phyloP scores from a whole-genome alignment of 768 basidiomycete species.

The Galerina marginata region DNA sequence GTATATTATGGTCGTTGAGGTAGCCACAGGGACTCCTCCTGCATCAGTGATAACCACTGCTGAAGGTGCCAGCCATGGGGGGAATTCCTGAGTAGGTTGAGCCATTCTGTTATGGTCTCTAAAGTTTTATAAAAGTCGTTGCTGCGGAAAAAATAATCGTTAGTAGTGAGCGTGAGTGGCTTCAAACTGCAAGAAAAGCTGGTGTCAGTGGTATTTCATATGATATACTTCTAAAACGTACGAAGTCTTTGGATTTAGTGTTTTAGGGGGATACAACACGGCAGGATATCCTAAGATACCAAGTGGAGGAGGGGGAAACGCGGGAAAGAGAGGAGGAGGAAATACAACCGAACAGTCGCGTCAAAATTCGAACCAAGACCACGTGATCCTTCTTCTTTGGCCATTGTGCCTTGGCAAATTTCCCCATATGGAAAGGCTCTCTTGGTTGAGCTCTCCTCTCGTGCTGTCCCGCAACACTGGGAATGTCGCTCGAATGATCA shows the following conservation, averaged over 20 bases:
- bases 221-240: conserved; percentile 17
- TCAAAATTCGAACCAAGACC: conserved; percentile 35
- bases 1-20: conserved; percentile 60
- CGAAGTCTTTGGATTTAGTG: conserved; percentile 22
- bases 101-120: conserved; percentile 47
- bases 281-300: conserved; percentile 30
- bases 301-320: conserved; percentile 24
- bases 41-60: conserved; percentile 57
- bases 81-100: conserved; percentile 67
- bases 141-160: conserved; percentile 37
- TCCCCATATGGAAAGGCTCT: conserved; percentile 3
- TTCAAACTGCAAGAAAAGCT: conserved; percentile 24
- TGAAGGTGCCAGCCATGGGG: conserved; percentile 73
- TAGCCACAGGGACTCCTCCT: conserved; percentile 58
- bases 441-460: conserved; percentile 5
- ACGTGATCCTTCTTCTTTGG: conserved; percentile 27
- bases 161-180: conserved; percentile 51
- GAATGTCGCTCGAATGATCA: too few species aligned
- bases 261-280: conserved; percentile 17
- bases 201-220: conserved; percentile 1
- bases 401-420: not conserved
- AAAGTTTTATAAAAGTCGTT: conserved; percentile 25
- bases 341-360: conserved; percentile 19
- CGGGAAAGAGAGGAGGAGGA: conserved; percentile 25
- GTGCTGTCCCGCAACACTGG: not conserved